Conservation (phyloP, 148 eudicot species). For the Salicornia ramosissima region DNA sequence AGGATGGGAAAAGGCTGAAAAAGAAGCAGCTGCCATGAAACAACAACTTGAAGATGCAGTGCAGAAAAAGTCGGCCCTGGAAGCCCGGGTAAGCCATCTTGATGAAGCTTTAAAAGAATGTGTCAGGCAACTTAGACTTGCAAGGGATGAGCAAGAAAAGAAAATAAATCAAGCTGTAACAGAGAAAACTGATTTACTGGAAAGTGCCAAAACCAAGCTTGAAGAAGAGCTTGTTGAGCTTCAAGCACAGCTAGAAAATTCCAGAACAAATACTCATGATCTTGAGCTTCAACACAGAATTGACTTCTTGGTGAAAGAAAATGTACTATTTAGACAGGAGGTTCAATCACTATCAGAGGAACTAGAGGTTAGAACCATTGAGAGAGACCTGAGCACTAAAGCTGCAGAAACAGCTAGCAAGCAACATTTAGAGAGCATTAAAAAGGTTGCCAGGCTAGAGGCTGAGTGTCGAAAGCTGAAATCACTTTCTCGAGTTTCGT, state of each 20-base stretch:
- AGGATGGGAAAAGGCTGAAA: constrained; percentile 98
- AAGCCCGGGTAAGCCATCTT: constrained; percentile 66
- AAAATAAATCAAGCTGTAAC: constrained; percentile 45
- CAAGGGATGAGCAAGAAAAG: constrained; percentile 63
- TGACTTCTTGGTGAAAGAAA: constrained; percentile 53
- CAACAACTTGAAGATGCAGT: constrained; percentile 56
- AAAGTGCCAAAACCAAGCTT: constrained; percentile 39
- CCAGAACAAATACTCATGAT: constrained; percentile 29
- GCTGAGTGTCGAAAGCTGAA: constrained; percentile 81
- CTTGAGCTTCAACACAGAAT: constrained; percentile 34
- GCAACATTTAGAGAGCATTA: constrained; percentile 74
- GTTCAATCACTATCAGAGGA: constrained; percentile 51
- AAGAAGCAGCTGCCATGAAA: constrained; percentile 50
- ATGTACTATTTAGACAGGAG: constrained; percentile 38
- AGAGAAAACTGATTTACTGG: constrained; percentile 46
- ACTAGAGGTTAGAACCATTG: constrained; percentile 54
- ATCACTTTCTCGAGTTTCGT: constrained; percentile 36
- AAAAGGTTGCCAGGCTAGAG: constrained; percentile 78
- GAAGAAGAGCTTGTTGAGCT: constrained; percentile 44
- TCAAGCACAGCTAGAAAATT: constrained; percentile 31
- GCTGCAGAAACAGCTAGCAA: constrained; percentile 89
- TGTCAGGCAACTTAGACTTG: constrained; percentile 77
- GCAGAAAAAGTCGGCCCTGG: constrained; percentile 52
- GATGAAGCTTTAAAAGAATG: constrained; percentile 95
- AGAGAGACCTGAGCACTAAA: constrained; percentile 69